Evolutionary conservation across 1,139 yeast species (phyloP).

Genomic region (Geotrichum bryndzae): DNA sequence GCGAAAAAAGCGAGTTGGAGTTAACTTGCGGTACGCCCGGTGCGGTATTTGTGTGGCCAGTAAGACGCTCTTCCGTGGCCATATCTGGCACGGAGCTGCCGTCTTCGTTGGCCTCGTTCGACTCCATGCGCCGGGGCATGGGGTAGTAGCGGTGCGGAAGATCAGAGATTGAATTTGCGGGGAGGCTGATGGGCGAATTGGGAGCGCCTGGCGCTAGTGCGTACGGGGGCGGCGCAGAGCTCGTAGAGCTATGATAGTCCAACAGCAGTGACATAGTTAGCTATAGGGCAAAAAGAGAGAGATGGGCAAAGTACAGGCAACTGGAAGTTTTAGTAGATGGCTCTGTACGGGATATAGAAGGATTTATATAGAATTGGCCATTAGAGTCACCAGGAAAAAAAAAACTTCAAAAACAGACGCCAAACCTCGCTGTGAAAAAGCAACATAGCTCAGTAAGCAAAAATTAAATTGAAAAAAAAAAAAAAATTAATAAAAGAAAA

Average conservation of each 20-base stretch:
- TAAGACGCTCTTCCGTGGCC: not conserved
- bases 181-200: not conserved
- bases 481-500: not conserved
- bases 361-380: not conserved
- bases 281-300: not conserved
- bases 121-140: constrained; percentile 11
- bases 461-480: not conserved
- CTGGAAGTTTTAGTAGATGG: not conserved
- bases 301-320: not conserved
- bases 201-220: not conserved
- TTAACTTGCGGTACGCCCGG: not conserved
- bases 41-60: not conserved
- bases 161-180: constrained; percentile 1
- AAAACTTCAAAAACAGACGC: too few relatives aligned
- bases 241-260: constrained; percentile 5
- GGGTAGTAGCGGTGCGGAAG: constrained; percentile 12
- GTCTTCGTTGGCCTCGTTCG: not conserved
- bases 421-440: not conserved
- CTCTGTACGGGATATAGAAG: not conserved
- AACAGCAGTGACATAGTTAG: not conserved
- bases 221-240: constrained; percentile 13
- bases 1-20: constrained; percentile 3
- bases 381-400: too few relatives aligned
- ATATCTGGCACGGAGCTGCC: not conserved
- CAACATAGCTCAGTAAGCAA: not conserved